A percentile compares a stretch with the other conserved stretches of the same genome.
Conservation (phyloP, 2,329 filamentous ascomycete genomes). For the Microsporum audouinii region DNA sequence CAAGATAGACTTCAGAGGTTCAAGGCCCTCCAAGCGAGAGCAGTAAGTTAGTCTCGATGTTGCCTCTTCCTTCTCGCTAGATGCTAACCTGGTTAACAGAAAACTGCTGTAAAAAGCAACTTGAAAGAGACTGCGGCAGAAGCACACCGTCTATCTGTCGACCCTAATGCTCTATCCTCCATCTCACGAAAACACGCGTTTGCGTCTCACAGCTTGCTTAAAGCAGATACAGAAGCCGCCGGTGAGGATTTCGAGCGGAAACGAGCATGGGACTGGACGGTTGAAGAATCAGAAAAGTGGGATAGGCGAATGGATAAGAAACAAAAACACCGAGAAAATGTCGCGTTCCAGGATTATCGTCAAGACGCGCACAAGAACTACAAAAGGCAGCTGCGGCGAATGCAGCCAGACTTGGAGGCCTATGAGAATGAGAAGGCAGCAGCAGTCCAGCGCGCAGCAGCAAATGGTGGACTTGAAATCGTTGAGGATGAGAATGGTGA, state of each 20-base stretch:
- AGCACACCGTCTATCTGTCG: conserved; percentile 64
- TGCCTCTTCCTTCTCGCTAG: conserved; percentile 20
- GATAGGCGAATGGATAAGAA: conserved; percentile 84
- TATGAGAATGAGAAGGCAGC: conserved; percentile 80
- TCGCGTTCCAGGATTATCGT: conserved; percentile 79
- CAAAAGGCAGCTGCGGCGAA: conserved; percentile 72
- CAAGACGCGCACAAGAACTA: conserved; percentile 87
- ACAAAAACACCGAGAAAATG: conserved; percentile 65
- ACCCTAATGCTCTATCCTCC: conserved; percentile 63
- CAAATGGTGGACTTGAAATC: conserved; percentile 75
- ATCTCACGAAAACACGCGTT: conserved; percentile 79
- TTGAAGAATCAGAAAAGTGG: conserved; percentile 90
- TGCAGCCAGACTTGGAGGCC: conserved; percentile 65
- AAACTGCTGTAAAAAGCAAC: conserved; percentile 44
- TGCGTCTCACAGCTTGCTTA: conserved; percentile 83
- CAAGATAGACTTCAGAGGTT: conserved; percentile 68
- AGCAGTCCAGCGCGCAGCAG: conserved; percentile 73
- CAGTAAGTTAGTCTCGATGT: conserved; percentile 31
- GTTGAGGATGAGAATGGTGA: conserved; percentile 94
- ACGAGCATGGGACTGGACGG: conserved; percentile 96
- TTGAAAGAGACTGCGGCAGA: conserved; percentile 74
- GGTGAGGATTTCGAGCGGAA: conserved; percentile 96
- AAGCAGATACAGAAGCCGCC: conserved; percentile 73
- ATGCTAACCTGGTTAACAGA: conserved; percentile 20
- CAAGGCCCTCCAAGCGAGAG: conserved; percentile 73